These are phyloP conservation scores for Aspergillus ostianus DNA, from an alignment of 495 filamentous ascomycete species.

Conservation along the genomic window DNA sequence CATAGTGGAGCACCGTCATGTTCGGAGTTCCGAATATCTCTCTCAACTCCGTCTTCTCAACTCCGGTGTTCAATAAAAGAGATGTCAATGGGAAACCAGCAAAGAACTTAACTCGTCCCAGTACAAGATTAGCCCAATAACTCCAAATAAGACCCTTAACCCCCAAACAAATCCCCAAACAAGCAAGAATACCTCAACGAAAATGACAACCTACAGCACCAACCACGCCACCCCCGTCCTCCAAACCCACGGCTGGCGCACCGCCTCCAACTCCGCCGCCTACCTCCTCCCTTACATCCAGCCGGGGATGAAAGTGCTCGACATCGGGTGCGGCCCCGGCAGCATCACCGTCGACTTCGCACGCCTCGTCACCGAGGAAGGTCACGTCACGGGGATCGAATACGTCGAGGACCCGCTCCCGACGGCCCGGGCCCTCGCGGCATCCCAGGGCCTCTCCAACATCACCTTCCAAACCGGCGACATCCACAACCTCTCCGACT, in stretches of 20 bases:
- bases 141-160: neutral
- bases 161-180: neutral
- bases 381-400: conserved; percentile 49
- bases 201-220: conserved; percentile 44
- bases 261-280: conserved; percentile 47
- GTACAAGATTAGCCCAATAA: too few species aligned
- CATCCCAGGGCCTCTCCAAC: conserved; percentile 41
- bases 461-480: conserved; percentile 49
- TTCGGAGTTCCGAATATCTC: conserved; percentile 14
- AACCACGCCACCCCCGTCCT: conserved; percentile 51
- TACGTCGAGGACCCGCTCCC: conserved; percentile 39
- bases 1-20: neutral
- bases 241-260: conserved; percentile 51
- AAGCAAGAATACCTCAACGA: neutral
- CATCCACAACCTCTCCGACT: conserved; percentile 39
- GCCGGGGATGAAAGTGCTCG: conserved; percentile 31
- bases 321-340: conserved; percentile 20
- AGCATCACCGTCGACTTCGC: conserved; percentile 55
- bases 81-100: too few species aligned
- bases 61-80: too few species aligned
- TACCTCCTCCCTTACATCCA: conserved; percentile 51
- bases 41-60: neutral
- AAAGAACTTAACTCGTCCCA: too few species aligned
- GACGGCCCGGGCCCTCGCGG: conserved; percentile 36
- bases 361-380: conserved; percentile 37